Percentiles rank a stretch among this genome's conserved stretches.
Evolutionary conservation across 176 grass and related monocot genomes (phyloP).

Genomic region (Juncus inflexus): DNA sequence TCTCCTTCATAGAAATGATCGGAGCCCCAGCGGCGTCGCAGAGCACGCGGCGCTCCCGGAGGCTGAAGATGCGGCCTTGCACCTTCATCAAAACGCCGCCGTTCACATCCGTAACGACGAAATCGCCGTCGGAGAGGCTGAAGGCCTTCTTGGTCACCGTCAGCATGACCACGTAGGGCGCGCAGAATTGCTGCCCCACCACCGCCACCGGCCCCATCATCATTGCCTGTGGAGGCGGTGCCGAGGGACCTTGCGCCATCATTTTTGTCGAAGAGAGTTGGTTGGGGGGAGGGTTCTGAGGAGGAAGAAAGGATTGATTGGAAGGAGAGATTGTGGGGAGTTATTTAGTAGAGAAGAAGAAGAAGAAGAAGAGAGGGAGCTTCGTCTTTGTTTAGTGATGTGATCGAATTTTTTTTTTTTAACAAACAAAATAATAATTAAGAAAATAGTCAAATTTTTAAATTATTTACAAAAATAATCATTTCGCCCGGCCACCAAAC

Average conservation of each 20-base stretch:
- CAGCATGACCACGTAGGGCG: constrained; percentile 30
- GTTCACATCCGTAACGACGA: constrained; percentile 38
- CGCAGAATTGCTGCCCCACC: constrained; percentile 41
- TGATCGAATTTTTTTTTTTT: too few relatives aligned
- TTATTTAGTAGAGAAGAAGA: background rate
- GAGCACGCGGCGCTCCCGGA: constrained; percentile 33
- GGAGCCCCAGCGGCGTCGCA: constrained; percentile 32
- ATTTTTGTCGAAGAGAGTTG: background rate
- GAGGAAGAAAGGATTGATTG: background rate
- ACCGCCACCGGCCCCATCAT: constrained; percentile 12
- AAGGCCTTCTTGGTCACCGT: constrained; percentile 39
- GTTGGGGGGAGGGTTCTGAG: background rate
- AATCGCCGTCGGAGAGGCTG: constrained; percentile 31
- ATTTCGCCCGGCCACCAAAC: too few relatives aligned
- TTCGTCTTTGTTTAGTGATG: too few relatives aligned
- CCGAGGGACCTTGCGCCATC: background rate
- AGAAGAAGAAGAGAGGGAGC: background rate
- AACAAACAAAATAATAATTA: too few relatives aligned
- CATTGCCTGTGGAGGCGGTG: background rate
- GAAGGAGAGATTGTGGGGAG: background rate
- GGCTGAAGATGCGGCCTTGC: constrained; percentile 33
- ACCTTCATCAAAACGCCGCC: constrained; percentile 41
- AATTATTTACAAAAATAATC: too few relatives aligned
- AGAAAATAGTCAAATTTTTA: too few relatives aligned
- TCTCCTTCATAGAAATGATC: constrained; percentile 38